Evolutionary conservation across 164 flowering plant genomes (phyloP).

Genomic region (Cinnamomum micranthum): DNA sequence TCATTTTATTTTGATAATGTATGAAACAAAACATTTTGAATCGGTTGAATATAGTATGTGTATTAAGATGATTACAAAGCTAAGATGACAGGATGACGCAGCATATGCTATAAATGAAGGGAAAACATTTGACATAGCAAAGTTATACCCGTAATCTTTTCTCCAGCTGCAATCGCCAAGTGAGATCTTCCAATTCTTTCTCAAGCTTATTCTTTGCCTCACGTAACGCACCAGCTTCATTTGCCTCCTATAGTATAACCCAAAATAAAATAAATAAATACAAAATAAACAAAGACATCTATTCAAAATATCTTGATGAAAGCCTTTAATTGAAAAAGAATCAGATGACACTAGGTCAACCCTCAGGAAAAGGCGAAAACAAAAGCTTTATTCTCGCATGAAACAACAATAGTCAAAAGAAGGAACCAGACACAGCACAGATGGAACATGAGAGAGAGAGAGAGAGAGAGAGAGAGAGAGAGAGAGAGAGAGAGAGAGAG

Average conservation of each 20-base stretch:
- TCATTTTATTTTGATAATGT: too few species aligned
- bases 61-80: too few species aligned
- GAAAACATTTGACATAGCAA: not conserved
- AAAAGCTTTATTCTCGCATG: not conserved
- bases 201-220: constrained; percentile 91
- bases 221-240: constrained; percentile 98
- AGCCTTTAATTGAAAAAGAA: too few species aligned
- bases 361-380: not conserved
- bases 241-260: constrained; percentile 63
- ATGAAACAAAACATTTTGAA: too few species aligned
- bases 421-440: not conserved
- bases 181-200: constrained; percentile 90
- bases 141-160: constrained; percentile 77
- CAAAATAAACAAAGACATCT: not conserved
- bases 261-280: not conserved
- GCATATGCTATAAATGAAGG: not conserved
- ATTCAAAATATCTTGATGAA: too few species aligned
- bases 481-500: too few species aligned
- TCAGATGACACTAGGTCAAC: not conserved
- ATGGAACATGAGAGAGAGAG: too few species aligned
- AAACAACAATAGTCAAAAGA: not conserved
- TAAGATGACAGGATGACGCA: too few species aligned
- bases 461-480: too few species aligned
- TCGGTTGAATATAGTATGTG: too few species aligned
- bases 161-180: constrained; percentile 87